Evolutionary conservation across 441 rosid species (phyloP).

Genomic region (Macaranga tanarius): DNA sequence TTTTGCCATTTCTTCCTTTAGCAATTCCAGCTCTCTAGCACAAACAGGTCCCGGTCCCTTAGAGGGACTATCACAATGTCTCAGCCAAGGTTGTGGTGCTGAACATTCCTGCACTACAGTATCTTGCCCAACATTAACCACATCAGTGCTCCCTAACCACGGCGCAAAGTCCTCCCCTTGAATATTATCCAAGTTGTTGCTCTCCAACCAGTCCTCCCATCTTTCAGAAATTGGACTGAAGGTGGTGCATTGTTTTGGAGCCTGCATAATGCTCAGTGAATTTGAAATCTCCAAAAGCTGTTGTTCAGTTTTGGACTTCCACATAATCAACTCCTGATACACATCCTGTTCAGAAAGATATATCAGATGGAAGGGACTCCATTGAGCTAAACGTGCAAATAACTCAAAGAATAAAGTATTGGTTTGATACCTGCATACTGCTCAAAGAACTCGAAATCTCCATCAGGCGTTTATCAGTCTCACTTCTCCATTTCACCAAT

Average conservation of each 20-base stretch:
- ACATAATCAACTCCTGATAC: constrained; percentile 52
- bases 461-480: constrained; percentile 53
- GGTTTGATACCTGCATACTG: constrained; percentile 58
- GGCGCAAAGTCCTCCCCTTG: constrained; percentile 56
- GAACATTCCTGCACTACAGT: constrained; percentile 39
- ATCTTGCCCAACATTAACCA: constrained; percentile 39
- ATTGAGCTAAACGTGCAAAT: constrained; percentile 3
- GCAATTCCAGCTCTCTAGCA: constrained; percentile 48
- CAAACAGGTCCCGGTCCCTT: constrained; percentile 40
- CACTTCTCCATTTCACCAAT: constrained; percentile 52
- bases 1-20: constrained; percentile 56
- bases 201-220: constrained; percentile 84
- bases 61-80: constrained; percentile 40
- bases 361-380: constrained; percentile 6
- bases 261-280: constrained; percentile 54
- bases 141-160: constrained; percentile 52
- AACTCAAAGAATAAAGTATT: constrained; percentile 5
- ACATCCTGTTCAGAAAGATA: constrained; percentile 42
- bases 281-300: constrained; percentile 64
- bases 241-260: constrained; percentile 47
- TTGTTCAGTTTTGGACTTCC: constrained; percentile 69
- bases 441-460: constrained; percentile 67
- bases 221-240: constrained; percentile 60
- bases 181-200: constrained; percentile 59
- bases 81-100: constrained; percentile 37